Conservation (phyloP, 208 protist species). For the Balamuthia mandrillaris region DNA sequence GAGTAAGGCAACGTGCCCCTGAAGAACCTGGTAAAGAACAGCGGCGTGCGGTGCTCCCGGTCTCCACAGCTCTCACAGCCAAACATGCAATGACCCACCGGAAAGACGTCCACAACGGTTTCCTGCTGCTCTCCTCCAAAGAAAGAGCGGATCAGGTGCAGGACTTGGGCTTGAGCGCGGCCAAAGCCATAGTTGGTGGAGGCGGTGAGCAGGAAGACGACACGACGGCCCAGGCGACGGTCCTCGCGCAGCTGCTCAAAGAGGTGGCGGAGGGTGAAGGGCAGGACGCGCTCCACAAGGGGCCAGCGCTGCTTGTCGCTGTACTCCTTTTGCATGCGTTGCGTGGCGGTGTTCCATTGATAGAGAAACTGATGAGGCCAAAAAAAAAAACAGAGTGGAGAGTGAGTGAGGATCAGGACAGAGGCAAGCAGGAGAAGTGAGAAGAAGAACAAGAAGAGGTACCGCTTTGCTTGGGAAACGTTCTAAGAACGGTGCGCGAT, state of each 20-base stretch:
- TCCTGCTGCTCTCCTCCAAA: not conserved
- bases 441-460: not conserved
- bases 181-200: constrained; percentile 38
- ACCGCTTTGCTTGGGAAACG: too few relatives aligned
- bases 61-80: constrained; percentile 23
- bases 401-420: not conserved
- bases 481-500: too few relatives aligned
- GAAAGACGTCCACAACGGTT: constrained; percentile 21
- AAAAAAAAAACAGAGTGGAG: not conserved
- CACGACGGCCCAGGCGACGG: not conserved
- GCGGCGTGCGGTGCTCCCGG: constrained; percentile 9
- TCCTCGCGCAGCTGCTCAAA: constrained; percentile 2
- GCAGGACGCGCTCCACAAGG: not conserved
- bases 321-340: constrained; percentile 22
- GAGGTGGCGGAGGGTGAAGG: not conserved
- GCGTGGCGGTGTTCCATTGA: constrained; percentile 34
- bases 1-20: too few relatives aligned
- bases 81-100: constrained; percentile 37
- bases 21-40: constrained; percentile 31
- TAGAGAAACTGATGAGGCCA: constrained; percentile 27
- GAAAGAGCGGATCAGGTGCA: not conserved
- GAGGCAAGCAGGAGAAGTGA: not conserved
- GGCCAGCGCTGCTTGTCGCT: not conserved
- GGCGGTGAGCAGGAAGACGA: constrained; percentile 33
- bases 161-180: not conserved